phyloP scores from a whole-genome alignment of 164 flowering plant genomes.

The Berberis thunbergii region DNA sequence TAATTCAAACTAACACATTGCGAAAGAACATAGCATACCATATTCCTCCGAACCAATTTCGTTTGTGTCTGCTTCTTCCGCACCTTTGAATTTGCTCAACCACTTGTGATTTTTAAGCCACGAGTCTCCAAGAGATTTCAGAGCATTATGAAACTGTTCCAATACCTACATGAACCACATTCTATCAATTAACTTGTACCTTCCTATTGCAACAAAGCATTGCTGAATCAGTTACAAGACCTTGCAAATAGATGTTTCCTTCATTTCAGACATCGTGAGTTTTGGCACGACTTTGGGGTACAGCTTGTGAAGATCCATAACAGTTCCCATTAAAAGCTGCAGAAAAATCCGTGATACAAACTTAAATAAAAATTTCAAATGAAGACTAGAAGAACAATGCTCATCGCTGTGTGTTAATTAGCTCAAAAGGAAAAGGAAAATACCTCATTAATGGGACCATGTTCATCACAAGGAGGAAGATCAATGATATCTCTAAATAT shows the following conservation, averaged over 20 bases:
- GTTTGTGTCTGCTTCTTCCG: conserved; percentile 16
- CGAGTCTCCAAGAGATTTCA: conserved; percentile 50
- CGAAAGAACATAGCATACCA: conserved; percentile 29
- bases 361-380: not conserved
- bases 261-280: conserved; percentile 21
- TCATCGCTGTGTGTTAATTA: not conserved
- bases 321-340: conserved; percentile 51
- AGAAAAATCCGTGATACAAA: conserved; percentile 2
- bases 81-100: conserved; percentile 27
- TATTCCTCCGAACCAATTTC: conserved; percentile 32
- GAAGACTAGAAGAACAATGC: not conserved
- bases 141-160: conserved; percentile 29
- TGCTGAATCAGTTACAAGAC: conserved; percentile 17
- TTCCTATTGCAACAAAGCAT: not conserved
- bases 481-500: conserved; percentile 61
- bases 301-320: conserved; percentile 47
- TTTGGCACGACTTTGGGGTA: conserved; percentile 40
- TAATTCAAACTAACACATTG: not conserved
- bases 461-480: conserved; percentile 43
- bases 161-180: conserved; percentile 30
- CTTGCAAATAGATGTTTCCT: conserved; percentile 36
- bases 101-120: conserved; percentile 36
- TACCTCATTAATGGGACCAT: conserved; percentile 45
- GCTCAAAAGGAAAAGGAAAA: conserved; percentile 2
- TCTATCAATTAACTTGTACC: conserved; percentile 5